Percentiles rank a stretch among this genome's conserved stretches.
These are phyloP conservation scores for Spirogloea muscicola DNA, from an alignment of 139 green algal species.

Conservation along the genomic window DNA sequence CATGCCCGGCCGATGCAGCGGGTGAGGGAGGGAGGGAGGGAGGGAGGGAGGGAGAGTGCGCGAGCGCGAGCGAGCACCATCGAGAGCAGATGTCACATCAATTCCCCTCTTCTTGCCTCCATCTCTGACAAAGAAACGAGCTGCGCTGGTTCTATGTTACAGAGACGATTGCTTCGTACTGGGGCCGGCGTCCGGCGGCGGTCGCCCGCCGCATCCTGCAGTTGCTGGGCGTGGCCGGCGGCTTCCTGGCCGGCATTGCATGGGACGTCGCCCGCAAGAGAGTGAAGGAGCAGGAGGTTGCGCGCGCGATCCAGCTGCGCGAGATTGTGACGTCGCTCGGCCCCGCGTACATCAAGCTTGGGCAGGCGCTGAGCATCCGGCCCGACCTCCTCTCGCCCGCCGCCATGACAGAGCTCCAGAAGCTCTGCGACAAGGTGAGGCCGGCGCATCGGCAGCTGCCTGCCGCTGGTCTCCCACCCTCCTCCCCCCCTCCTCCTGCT, in stretches of 20 bases:
- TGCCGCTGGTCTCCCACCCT: background rate
- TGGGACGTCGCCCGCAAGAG: conserved; percentile 61
- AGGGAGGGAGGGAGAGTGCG: no score
- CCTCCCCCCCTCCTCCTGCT: background rate
- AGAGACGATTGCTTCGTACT: conserved; percentile 79
- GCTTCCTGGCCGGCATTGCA: conserved; percentile 71
- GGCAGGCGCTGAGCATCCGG: conserved; percentile 86
- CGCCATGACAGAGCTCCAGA: conserved; percentile 98
- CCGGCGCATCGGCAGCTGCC: no score
- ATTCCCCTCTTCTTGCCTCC: no score
- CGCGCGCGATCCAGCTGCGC: conserved; percentile 82
- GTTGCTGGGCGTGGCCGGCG: conserved; percentile 70
- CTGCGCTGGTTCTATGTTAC: conserved; percentile 86
- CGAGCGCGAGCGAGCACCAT: no score
- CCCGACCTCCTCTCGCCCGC: conserved; percentile 91
- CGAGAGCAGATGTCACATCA: no score
- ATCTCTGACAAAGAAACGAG: no score
- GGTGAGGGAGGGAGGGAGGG: no score
- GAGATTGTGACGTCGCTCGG: conserved; percentile 91
- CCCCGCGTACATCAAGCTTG: conserved; percentile 98
- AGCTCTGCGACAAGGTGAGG: conserved; percentile 98
- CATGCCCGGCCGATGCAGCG: no score
- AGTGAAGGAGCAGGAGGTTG: conserved; percentile 70
- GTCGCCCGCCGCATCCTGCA: conserved; percentile 81
- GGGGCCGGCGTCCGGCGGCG: conserved; percentile 71